A percentile compares a stretch with the other conserved stretches of the same genome.
Conservation (phyloP, 2,329 filamentous ascomycete species). For the Fusarium metavorans region DNA sequence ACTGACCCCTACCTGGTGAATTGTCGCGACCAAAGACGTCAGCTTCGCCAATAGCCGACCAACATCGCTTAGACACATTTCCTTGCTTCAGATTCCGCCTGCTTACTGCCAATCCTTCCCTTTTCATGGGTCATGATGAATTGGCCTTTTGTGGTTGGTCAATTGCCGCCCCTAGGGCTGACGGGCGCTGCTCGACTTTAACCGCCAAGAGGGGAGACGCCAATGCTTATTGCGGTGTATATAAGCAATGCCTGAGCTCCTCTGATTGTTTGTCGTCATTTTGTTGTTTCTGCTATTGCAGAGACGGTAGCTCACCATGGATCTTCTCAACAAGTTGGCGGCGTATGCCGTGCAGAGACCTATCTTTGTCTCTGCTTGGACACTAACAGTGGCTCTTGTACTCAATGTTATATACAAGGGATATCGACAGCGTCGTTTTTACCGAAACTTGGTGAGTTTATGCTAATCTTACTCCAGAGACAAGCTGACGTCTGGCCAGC, state of each 20-base stretch:
- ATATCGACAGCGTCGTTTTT: slow-evolving; percentile 23
- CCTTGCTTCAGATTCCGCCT: neutral
- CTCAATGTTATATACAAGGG: neutral
- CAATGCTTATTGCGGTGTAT: neutral
- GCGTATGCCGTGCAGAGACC: neutral
- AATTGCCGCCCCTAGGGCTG: neutral
- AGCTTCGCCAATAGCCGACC: neutral
- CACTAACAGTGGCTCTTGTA: neutral
- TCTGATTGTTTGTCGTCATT: neutral
- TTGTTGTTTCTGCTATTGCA: neutral
- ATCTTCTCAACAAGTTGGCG: neutral
- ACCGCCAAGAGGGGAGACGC: neutral
- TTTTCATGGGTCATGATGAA: neutral
- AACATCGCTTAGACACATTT: neutral
- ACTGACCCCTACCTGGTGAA: neutral
- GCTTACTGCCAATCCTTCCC: neutral
- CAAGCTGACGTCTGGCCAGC: neutral
- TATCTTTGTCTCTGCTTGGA: neutral
- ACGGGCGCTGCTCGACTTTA: neutral
- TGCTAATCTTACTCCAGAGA: neutral
- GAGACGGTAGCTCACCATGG: neutral
- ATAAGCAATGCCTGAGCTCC: neutral
- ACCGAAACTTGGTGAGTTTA: slow-evolving; percentile 7
- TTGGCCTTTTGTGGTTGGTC: neutral
- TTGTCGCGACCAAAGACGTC: neutral